Evolutionary conservation across 2,329 filamentous ascomycete species (phyloP).

Genomic region (Neurospora sp.): DNA sequence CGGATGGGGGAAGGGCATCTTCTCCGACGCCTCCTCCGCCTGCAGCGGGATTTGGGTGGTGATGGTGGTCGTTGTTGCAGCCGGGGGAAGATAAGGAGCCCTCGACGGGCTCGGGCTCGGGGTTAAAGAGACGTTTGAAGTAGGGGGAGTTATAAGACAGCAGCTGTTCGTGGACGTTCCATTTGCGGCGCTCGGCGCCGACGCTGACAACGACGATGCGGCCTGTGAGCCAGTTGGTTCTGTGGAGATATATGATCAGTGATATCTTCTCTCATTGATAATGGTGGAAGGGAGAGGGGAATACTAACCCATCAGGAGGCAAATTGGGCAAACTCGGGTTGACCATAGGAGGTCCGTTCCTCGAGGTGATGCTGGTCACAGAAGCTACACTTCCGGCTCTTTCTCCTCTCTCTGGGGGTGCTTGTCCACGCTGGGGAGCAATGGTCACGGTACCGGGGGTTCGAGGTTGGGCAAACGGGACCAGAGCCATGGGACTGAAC

Average conservation of each 20-base stretch:
- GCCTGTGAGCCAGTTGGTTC: slow-evolving; percentile 13
- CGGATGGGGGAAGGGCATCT: neutral
- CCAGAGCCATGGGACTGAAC: neutral
- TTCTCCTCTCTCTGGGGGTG: neutral
- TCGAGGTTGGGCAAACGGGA: neutral
- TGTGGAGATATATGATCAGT: neutral
- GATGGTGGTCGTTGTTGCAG: neutral
- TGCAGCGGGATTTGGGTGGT: neutral
- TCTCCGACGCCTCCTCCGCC: neutral
- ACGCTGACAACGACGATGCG: slow-evolving; percentile 14
- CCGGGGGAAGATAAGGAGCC: neutral
- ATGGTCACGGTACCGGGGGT: neutral
- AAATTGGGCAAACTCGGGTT: neutral
- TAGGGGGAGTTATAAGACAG: slow-evolving; percentile 13
- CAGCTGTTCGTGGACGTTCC: slow-evolving; percentile 16
- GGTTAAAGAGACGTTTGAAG: slow-evolving; percentile 13
- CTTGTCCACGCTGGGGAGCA: neutral
- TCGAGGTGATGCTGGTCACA: neutral
- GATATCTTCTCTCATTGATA: neutral
- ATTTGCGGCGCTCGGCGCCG: slow-evolving; percentile 10
- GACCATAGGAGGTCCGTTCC: neutral
- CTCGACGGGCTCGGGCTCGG: neutral
- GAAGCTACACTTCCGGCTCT: neutral
- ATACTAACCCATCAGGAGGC: neutral
- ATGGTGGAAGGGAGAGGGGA: neutral